Base-by-base conservation (phyloP, 2,329 filamentous ascomycete species). In the Graphilbum sp. region DNA sequence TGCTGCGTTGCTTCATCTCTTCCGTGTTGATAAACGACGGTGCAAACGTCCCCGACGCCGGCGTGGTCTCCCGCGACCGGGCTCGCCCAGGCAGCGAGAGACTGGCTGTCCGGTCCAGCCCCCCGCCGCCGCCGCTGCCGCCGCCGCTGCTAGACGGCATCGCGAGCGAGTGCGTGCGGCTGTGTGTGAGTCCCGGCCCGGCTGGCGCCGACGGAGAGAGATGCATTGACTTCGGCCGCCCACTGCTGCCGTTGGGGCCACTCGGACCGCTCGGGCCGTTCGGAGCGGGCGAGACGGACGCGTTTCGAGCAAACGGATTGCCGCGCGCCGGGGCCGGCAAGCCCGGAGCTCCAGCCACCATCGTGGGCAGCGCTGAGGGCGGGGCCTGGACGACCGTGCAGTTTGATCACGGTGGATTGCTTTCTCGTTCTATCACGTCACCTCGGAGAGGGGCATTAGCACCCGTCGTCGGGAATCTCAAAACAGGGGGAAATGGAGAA, bases 11-110 rank as follows among this genome's bases (percentile, higher is more conserved):
- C 47, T 75, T 69, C 57, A 82, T 63, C 46, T 87, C 83, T 46
- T 93, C 86, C 0, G 77, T 74, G 56, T 88, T 90, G 60, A 98
- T 96, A 58, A 98, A 98, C 10, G 85, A 83, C 3, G 88, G 90
- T 27, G 90, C 88, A 62, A 98, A 98, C 2, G 90, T 98, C 46
- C 73, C 80, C 0, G 80, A 83, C 7, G 67, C 64, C 7, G 74
- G 67, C 2, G 69, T 70, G 49, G 65, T 71, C 42, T 69, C 75
- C 46, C 72, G 69, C 5, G 86, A 90, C 46, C 78, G n/a, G n/a
- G 72, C 35, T 57, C 61, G 21, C 67, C 57, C 54, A 46, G 68
- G 61, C 23, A 61, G 56, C 16, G 53, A 45, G 19, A 47, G 38
- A 42, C 46, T 35, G 43, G 38, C 43, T 4, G 41, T 34, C 10